A percentile compares a stretch with the other conserved stretches of the same genome.
These are phyloP conservation scores for Nemania sp. DNA, from an alignment of 2,329 filamentous ascomycete genomes.

Conservation along the genomic window DNA sequence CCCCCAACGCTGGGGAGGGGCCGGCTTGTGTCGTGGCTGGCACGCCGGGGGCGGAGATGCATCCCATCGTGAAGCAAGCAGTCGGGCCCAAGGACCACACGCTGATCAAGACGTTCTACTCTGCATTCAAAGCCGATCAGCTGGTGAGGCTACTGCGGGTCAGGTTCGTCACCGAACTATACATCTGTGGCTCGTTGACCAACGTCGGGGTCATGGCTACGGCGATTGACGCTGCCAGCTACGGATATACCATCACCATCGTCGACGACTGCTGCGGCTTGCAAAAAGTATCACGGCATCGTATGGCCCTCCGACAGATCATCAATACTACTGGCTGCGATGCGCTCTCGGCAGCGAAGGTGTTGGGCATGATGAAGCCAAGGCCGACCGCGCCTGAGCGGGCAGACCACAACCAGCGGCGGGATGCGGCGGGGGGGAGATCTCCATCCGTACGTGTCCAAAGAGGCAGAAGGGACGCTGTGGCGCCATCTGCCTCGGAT, in stretches of 20 bases:
- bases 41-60: slow-evolving; percentile 52
- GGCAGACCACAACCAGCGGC: slow-evolving; percentile 20
- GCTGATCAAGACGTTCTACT: slow-evolving; percentile 79
- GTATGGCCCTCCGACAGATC: slow-evolving; percentile 71
- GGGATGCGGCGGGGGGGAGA: slow-evolving; percentile 27
- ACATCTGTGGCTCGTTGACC: slow-evolving; percentile 82
- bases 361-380: slow-evolving; percentile 50
- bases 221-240: slow-evolving; percentile 83
- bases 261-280: slow-evolving; percentile 89
- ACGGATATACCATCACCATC: slow-evolving; percentile 85
- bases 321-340: slow-evolving; percentile 75
- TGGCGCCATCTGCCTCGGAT: slow-evolving; percentile 33
- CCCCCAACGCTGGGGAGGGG: slow-evolving; percentile 39
- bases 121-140: slow-evolving; percentile 76
- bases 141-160: slow-evolving; percentile 78
- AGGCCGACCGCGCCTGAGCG: slow-evolving; percentile 30
- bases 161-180: slow-evolving; percentile 87
- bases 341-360: slow-evolving; percentile 61
- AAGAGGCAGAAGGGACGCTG: slow-evolving; percentile 32
- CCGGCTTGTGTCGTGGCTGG: slow-evolving; percentile 51
- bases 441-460: slow-evolving; percentile 39
- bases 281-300: slow-evolving; percentile 69
- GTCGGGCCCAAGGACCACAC: slow-evolving; percentile 55
- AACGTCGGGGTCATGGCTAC: slow-evolving; percentile 92
- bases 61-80: slow-evolving; percentile 46